Base-by-base conservation (phyloP, 192 early-diverging fungal species). In the Backusella morwellensis region DNA sequence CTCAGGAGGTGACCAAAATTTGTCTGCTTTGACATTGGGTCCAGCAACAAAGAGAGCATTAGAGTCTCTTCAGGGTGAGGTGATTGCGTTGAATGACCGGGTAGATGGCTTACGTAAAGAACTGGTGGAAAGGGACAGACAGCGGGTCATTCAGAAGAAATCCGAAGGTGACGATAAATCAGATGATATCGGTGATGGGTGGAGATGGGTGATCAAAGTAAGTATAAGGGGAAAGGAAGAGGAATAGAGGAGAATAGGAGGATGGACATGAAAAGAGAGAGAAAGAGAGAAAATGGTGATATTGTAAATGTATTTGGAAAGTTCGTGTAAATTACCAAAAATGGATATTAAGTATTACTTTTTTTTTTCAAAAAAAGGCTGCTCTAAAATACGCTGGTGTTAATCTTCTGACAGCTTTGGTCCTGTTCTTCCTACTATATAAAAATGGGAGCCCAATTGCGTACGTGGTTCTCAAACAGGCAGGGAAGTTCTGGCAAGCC, bases 31-130 rank as follows among this genome's bases (percentile, higher is more conserved):
- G 26, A 44, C 74, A 50, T 50, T 84, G 34, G 79, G 79, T 0
- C 75, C 82, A 6, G 76, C 82, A 9, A 80, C 82, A 26, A 80
- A 80, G 59, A 44, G 82, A 35, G 82, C 82, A 11, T 44, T 84
- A 19, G 79, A 84, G 50, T 75, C 77, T 26, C 42, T 84, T 7
- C 82, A 84, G 50, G 36, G 73, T 8, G 82, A 84, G 47, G 73
- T 84, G 4, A 41, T 80, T 63, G 77, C 79, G 17, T 36, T 84
- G 29, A 81, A 81, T 72, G 79, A 80, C 40, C 76, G 82, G 1
- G 72, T 84, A 3, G 82, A 84, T 50, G 77, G 75, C 6, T 29
- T 84, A 14, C 77, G 77, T 56, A 52, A 77, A 36, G 82, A 84
- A 70, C 19, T 84, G 19, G 38, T 78, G 21, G 75, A 78, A 12